Base-by-base conservation (phyloP, 1,284 basidiomycete genomes). In the Cystobasidium slooffiae region DNA sequence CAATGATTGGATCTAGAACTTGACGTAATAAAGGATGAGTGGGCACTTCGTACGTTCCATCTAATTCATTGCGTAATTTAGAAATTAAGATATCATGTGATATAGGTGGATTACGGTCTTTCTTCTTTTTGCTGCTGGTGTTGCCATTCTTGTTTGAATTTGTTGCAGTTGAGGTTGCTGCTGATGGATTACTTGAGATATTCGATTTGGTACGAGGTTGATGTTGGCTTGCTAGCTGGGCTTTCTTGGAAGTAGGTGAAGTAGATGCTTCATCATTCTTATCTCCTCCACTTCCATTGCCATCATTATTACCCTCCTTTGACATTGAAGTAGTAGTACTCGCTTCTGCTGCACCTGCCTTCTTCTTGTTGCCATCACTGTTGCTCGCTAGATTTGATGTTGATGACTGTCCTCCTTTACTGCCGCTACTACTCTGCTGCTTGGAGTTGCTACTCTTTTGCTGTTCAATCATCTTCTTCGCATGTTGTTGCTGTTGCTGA, bases 1-100 rank as follows among this genome's bases (percentile, higher is more conserved):
- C 90, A 78, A 99, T 92, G 79, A 93, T 91, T 64, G 94, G 91
- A 86, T 96, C 91, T 61, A 99, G 87, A 63, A 93, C 88, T 72
- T 90, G 89, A 81, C 91, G 93, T 20, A 99, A 86, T 47, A 90
- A 88, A 0, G 94, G 93, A 82, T 97, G 92, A 9, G 86, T 87
- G 1, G 75, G 72, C 24, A 68, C 55, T 22, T 76, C 72, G 24
- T 67, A 74, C 3, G 49, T 39, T 39, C 66, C 66, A 37, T 56
- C 53, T 41, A 56, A 41, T 12, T 68, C 66, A 22, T 59, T 68
- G 10, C 53, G 52, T 6, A 68, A 41, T 44, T 55, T 56, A 31
- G 53, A 9, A 31, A 59, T 44, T 9, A 51, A 22, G 18, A 37
- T 49, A 44, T 24, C 53, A 39, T 66, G 64, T 52, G 64, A 66